These are phyloP conservation scores for Emericellopsis atlantica DNA, from an alignment of 2,329 filamentous ascomycete genomes.

Conservation along the genomic window DNA sequence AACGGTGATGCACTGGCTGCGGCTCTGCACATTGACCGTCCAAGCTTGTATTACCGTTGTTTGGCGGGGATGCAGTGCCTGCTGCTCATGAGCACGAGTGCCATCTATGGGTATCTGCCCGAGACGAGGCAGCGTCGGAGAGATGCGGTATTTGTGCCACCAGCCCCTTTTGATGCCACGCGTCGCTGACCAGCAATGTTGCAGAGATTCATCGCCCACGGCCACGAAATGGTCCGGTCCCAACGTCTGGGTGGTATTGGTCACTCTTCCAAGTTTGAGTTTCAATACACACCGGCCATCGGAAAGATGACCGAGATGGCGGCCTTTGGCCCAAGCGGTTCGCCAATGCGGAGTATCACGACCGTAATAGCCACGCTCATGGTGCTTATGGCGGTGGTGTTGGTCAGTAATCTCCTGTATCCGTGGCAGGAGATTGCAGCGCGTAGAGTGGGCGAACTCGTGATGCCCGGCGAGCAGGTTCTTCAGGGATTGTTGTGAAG, in stretches of 20 bases:
- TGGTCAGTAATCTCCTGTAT: conserved; percentile 1
- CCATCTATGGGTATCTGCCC: conserved; percentile 24
- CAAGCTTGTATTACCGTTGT: conserved; percentile 37
- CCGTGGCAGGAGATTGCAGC: conserved; percentile 8
- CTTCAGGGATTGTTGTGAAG: neutral
- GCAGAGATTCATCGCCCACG: conserved; percentile 13
- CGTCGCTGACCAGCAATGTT: neutral
- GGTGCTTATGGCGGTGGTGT: conserved; percentile 19
- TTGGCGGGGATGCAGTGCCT: conserved; percentile 49
- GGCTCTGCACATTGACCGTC: conserved; percentile 43
- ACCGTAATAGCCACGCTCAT: conserved; percentile 28
- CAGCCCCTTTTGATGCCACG: neutral
- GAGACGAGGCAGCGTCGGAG: conserved; percentile 22
- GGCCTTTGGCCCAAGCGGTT: conserved; percentile 12
- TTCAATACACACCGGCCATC: conserved; percentile 52
- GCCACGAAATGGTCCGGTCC: conserved; percentile 44
- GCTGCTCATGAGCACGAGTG: conserved; percentile 46
- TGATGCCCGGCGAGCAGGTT: neutral
- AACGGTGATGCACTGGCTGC: conserved; percentile 54
- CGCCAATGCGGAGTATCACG: conserved; percentile 11
- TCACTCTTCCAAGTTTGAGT: conserved; percentile 50
- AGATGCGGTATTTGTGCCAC: conserved; percentile 10
- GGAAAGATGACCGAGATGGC: conserved; percentile 21
- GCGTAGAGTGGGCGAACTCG: conserved; percentile 10
- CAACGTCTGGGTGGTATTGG: conserved; percentile 49